Evolutionary conservation across 306 rosid species (phyloP).

Genomic region (Prunus salicina): DNA sequence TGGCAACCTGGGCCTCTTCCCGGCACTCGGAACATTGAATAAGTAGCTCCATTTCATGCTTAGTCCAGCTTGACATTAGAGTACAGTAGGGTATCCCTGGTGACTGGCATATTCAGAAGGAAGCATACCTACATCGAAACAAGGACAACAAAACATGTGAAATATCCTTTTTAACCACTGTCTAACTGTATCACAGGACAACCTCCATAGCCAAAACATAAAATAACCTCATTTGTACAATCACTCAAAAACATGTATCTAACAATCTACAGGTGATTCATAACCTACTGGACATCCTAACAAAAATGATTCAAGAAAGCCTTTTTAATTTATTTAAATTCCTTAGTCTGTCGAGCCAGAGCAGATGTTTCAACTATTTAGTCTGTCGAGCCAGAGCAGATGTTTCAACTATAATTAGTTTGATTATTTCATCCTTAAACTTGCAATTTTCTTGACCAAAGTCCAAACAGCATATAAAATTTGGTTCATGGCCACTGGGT

Average conservation of each 20-base stretch:
- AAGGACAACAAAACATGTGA: neutral
- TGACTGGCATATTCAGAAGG: conserved; percentile 72
- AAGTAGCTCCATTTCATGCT: conserved; percentile 21
- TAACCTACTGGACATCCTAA: neutral
- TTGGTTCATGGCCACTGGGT: neutral
- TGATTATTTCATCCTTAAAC: neutral
- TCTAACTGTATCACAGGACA: neutral
- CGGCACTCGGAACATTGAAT: conserved; percentile 17
- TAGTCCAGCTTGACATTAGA: conserved; percentile 87
- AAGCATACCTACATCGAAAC: conserved; percentile 50
- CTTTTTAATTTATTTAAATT: neutral
- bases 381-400: neutral
- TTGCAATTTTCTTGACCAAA: neutral
- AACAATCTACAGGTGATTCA: neutral
- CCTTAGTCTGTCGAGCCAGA: neutral
- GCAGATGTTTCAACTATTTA: neutral
- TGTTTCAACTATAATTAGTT: neutral
- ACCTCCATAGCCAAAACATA: neutral
- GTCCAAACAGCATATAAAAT: neutral
- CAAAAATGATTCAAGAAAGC: neutral
- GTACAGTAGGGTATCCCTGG: conserved; percentile 86
- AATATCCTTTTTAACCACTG: neutral
- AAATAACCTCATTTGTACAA: neutral
- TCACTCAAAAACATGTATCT: neutral
- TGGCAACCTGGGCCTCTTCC: conserved; percentile 31